Evolutionary conservation across 139 green algal species (phyloP).

Genomic region (Penium margaritaceum): DNA sequence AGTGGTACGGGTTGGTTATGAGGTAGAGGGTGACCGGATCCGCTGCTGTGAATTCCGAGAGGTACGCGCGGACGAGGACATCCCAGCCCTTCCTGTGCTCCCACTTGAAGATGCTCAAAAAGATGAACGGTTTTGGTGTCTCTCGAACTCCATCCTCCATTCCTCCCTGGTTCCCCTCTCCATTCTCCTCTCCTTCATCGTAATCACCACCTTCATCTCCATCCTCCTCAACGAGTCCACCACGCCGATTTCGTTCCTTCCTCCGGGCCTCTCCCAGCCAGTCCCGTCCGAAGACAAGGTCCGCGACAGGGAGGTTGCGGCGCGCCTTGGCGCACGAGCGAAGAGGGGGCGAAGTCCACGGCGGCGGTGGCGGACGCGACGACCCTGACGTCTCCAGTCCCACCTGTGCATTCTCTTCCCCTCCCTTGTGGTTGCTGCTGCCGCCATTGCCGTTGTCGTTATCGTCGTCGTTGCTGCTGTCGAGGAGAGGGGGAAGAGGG

Average conservation of each 20-base stretch:
- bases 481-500: background rate
- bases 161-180: background rate
- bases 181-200: background rate
- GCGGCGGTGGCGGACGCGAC: too few species aligned
- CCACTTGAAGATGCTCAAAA: conserved; percentile 70
- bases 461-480: too few species aligned
- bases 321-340: too few species aligned
- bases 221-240: background rate
- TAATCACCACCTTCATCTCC: background rate
- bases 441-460: too few species aligned
- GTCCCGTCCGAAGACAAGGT: background rate
- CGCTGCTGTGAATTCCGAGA: conserved; percentile 46
- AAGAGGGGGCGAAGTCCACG: too few species aligned
- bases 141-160: too few species aligned
- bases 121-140: conserved; percentile 44
- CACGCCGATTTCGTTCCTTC: background rate
- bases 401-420: too few species aligned
- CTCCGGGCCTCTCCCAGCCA: background rate
- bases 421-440: too few species aligned
- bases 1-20: conserved; percentile 45
- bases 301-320: background rate
- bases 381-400: too few species aligned
- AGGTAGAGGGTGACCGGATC: conserved; percentile 45
- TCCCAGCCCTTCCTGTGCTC: conserved; percentile 61
- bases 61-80: conserved; percentile 55